Conservation (phyloP, 768 basidiomycete species). For the Phaffia australis region DNA sequence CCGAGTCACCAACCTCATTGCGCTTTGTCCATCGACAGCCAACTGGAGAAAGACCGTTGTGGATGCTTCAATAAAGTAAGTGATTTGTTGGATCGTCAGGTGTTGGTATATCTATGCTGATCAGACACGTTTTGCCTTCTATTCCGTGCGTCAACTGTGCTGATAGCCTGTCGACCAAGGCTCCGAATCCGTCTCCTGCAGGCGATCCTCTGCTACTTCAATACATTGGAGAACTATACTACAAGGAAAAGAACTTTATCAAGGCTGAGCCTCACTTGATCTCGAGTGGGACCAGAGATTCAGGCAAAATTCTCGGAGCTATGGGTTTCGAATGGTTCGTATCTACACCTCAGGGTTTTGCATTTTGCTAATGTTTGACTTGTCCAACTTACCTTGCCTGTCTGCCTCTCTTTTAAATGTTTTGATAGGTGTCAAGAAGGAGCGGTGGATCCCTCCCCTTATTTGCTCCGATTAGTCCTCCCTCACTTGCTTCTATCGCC, state of each 20-base stretch:
- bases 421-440: slow-evolving; percentile 33
- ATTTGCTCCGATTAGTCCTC: slow-evolving; percentile 72
- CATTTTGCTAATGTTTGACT: not conserved
- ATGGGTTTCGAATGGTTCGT: slow-evolving; percentile 70
- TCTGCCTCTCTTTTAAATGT: not conserved
- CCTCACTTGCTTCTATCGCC: slow-evolving; percentile 67
- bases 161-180: slow-evolving; percentile 81
- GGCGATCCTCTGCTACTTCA: slow-evolving; percentile 83
- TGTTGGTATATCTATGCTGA: slow-evolving; percentile 13
- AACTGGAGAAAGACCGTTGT: slow-evolving; percentile 85
- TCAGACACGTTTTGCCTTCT: slow-evolving; percentile 26
- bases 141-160: slow-evolving; percentile 9
- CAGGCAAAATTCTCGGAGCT: slow-evolving; percentile 71
- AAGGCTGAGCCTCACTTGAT: slow-evolving; percentile 72
- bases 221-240: slow-evolving; percentile 70
- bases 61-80: slow-evolving; percentile 67
- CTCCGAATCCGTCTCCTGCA: slow-evolving; percentile 50
- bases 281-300: slow-evolving; percentile 76
- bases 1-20: slow-evolving; percentile 80
- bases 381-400: not conserved
- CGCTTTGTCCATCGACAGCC: slow-evolving; percentile 64
- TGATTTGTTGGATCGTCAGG: slow-evolving; percentile 4
- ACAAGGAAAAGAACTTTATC: slow-evolving; percentile 61
- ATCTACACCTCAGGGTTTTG: slow-evolving; percentile 17
- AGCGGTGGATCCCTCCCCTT: slow-evolving; percentile 53